Evolutionary conservation across 2,329 filamentous ascomycete genomes (phyloP).

Genomic region (Cytospora piceae): DNA sequence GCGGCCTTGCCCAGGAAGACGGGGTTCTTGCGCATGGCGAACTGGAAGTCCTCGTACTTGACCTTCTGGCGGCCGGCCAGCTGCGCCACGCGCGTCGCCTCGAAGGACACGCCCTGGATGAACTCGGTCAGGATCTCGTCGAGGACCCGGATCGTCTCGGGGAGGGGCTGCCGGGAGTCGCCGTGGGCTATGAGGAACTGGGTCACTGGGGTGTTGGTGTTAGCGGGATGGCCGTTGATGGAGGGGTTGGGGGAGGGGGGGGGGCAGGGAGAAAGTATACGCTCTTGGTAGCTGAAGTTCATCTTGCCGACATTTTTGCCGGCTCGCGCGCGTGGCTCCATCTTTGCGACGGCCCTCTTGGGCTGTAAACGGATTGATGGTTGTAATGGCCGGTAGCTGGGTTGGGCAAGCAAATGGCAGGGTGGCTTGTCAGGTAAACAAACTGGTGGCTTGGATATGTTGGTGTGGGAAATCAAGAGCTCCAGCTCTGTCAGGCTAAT

Average conservation of each 20-base stretch:
- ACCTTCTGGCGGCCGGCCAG: conserved; percentile 93
- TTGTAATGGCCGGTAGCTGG: background rate
- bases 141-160: conserved; percentile 81
- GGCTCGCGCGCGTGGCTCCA: conserved; percentile 77
- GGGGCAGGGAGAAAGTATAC: conserved; percentile 49
- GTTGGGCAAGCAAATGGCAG: background rate
- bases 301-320: conserved; percentile 82
- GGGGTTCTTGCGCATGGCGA: conserved; percentile 84
- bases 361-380: conserved; percentile 2
- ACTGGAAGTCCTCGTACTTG: conserved; percentile 98
- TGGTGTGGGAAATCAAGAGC: background rate
- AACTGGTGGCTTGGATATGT: background rate
- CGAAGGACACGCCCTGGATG: conserved; percentile 90
- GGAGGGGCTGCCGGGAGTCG: conserved; percentile 76
- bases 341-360: conserved; percentile 44
- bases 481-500: background rate
- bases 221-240: background rate
- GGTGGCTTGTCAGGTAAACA: background rate
- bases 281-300: conserved; percentile 74
- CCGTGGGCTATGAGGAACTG: conserved; percentile 80
- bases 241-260: background rate
- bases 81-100: conserved; percentile 82
- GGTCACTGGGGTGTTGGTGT: conserved; percentile 56
- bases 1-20: conserved; percentile 86
- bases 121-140: conserved; percentile 98